Base-by-base conservation (phyloP, 2,329 filamentous ascomycete genomes). In the Xylariaceae sp. region DNA sequence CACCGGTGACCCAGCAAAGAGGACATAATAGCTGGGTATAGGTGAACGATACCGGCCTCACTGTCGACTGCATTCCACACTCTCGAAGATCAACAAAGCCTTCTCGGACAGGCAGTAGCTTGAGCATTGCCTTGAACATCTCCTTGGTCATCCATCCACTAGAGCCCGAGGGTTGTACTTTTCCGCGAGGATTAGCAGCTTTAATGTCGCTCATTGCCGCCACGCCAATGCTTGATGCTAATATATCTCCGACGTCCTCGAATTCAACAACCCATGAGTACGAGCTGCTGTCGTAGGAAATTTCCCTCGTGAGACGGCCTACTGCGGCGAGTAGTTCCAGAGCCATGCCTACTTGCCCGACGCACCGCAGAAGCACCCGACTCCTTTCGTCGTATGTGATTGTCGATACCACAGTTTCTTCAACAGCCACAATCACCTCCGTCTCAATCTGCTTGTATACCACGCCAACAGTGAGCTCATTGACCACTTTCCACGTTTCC, bases 21-120 rank as follows among this genome's bases (percentile, higher is more conserved):
- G 46, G 46, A n/a, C 46, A 49, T n/a, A 40, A 16, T 24, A 49
- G 36, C 24, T 5, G 17, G 6, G 12, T 12, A 11, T 49, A 6
- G 14, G 11, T 6, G 6, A 4, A 9, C n/a, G 17, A 40, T 11
- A 49, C 34, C 6, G 34, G 24, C 36, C 34, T 40, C 24, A 31
- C 46, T 29, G 34, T 11, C 11, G 34, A 40, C 24, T 49, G 17
- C 46, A 40, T 49, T 29, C 16, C 31, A 28, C 17, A 33, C 4
- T 47, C 44, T 47, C 44, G 21, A 8, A 47, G 44, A 36, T 47
- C 44, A 12, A 47, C 44, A 19, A 47, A 47, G n/a, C 31, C 44
- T 36, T 36, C 21, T 24, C 21, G 31, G 9, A 24, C 21, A 17
- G 44, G 29, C 19, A 47, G 31, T 12, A 26, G 14, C 2, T 5